Evolutionary conservation across 2,329 filamentous ascomycete species (phyloP).

Genomic region (Aspergillus sp.): DNA sequence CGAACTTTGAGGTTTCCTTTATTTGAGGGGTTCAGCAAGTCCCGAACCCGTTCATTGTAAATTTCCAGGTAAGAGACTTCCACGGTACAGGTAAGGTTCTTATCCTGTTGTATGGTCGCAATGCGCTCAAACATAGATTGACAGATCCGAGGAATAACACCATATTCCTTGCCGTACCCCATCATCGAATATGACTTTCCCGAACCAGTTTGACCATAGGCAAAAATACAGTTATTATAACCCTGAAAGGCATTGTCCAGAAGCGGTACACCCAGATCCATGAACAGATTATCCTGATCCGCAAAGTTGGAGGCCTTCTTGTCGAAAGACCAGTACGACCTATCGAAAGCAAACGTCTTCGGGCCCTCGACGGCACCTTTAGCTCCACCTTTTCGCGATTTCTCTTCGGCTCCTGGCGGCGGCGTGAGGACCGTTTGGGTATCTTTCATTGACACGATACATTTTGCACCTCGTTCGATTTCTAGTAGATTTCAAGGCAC

Average conservation of each 20-base stretch:
- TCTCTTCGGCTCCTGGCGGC: constrained; percentile 61
- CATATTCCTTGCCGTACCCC: constrained; percentile 94
- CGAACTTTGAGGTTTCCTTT: constrained; percentile 96
- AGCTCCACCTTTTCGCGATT: constrained; percentile 49
- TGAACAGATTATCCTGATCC: constrained; percentile 83
- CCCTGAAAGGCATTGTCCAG: constrained; percentile 97
- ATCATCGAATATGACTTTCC: constrained; percentile 99
- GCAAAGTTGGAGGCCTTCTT: constrained; percentile 79
- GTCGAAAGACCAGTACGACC: constrained; percentile 97
- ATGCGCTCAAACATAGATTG: constrained; percentile 97
- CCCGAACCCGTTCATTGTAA: constrained; percentile 96
- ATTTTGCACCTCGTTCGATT: constrained; percentile 87
- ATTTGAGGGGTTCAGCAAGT: constrained; percentile 89
- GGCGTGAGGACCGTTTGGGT: constrained; percentile 83
- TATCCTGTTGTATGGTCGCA: constrained; percentile 66
- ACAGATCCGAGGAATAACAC: constrained; percentile 95
- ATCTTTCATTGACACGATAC: constrained; percentile 95
- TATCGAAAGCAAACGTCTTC: constrained; percentile 93
- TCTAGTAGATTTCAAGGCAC: constrained; percentile 59
- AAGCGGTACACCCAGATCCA: constrained; percentile 82
- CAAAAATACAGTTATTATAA: constrained; percentile 99
- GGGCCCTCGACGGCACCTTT: constrained; percentile 67
- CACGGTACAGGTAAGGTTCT: constrained; percentile 81
- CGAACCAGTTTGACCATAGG: constrained; percentile 96
- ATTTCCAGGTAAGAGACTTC: constrained; percentile 99